Conservation (phyloP, 2,329 filamentous ascomycete genomes). For the Cercospora sp. region DNA sequence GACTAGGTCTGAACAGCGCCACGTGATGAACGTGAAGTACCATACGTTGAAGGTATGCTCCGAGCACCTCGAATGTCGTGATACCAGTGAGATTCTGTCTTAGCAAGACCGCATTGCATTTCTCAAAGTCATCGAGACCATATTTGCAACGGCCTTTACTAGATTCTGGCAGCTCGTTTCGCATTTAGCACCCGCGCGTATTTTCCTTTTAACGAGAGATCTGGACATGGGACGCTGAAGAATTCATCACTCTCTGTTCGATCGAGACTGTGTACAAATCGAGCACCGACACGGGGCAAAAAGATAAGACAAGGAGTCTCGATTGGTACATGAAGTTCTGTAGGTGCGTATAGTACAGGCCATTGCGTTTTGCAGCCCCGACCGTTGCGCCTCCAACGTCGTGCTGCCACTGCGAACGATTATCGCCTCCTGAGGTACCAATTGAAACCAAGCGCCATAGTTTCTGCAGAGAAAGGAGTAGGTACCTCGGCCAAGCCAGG, state of each 20-base stretch:
- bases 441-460: constrained; percentile 82
- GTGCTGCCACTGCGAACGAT: constrained; percentile 19
- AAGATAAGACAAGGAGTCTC: not conserved
- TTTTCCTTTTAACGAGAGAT: not conserved
- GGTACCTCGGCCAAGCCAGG: constrained; percentile 73
- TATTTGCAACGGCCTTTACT: not conserved
- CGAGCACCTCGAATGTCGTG: not conserved
- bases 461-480: constrained; percentile 70
- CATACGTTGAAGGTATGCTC: not conserved
- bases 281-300: not conserved
- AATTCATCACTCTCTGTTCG: not conserved
- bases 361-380: not conserved
- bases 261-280: not conserved
- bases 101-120: not conserved
- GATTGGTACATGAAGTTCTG: not conserved
- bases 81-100: not conserved
- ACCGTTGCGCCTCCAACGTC: constrained; percentile 11
- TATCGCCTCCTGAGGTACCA: constrained; percentile 89
- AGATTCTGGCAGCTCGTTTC: not conserved
- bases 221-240: not conserved
- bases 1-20: not conserved
- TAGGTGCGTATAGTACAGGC: constrained; percentile 10
- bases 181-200: not conserved
- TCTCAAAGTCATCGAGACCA: not conserved
- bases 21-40: not conserved